Evolutionary conservation across 257 asterid species (phyloP).

Genomic region (Capsicum baccatum): DNA sequence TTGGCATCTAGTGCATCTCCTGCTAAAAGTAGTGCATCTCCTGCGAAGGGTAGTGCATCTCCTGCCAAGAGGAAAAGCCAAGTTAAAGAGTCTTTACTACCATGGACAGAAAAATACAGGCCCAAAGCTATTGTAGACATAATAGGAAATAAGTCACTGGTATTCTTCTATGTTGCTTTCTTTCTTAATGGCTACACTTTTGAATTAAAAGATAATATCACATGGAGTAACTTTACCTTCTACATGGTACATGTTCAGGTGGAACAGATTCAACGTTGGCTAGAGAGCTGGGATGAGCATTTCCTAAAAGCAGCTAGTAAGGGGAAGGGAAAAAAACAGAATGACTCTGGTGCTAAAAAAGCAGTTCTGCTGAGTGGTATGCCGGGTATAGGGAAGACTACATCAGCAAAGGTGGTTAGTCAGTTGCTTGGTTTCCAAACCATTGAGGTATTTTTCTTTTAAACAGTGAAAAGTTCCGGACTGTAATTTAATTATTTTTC

Average conservation of each 20-base stretch:
- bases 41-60: constrained; percentile 35
- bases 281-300: constrained; percentile 72
- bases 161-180: constrained; percentile 45
- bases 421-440: constrained; percentile 91
- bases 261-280: constrained; percentile 98
- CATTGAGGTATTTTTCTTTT: constrained; percentile 63
- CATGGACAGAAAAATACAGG: constrained; percentile 90
- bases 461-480: not conserved
- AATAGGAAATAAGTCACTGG: constrained; percentile 91
- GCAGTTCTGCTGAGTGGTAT: constrained; percentile 93
- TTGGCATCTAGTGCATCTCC: constrained; percentile 44
- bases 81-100: constrained; percentile 54
- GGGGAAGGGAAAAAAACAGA: constrained; percentile 84
- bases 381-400: constrained; percentile 97
- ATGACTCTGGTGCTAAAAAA: constrained; percentile 82
- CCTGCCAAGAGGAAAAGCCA: constrained; percentile 51
- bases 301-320: constrained; percentile 66
- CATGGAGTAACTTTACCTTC: constrained; percentile 20
- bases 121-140: constrained; percentile 82
- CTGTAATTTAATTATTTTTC: constrained; percentile 16
- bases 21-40: constrained; percentile 39
- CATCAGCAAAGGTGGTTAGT: constrained; percentile 90
- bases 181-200: constrained; percentile 24
- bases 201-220: constrained; percentile 21
- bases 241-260: constrained; percentile 60